These are phyloP conservation scores for Neofusicoccum ribis DNA, from an alignment of 2,329 filamentous ascomycete species.

Conservation along the genomic window DNA sequence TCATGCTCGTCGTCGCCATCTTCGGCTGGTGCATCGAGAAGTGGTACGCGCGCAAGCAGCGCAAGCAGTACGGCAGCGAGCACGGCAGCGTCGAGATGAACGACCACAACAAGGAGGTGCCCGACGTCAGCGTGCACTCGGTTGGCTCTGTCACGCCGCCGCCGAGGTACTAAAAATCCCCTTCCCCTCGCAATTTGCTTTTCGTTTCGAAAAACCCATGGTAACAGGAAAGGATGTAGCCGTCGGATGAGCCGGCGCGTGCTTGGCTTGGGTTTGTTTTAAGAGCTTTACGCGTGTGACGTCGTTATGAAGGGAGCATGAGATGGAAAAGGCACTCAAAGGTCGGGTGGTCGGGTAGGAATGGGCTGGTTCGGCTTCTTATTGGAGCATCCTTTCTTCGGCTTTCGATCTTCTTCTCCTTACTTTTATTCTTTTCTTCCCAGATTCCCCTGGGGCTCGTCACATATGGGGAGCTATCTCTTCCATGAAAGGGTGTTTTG, in stretches of 20 bases:
- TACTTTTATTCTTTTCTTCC: no score
- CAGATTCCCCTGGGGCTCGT: no score
- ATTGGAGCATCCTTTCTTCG: no score
- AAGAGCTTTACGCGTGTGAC: not conserved
- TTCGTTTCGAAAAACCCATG: not conserved
- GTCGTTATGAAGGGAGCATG: not conserved
- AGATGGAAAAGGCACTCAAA: not conserved
- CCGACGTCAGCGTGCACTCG: constrained; percentile 6
- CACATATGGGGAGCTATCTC: no score
- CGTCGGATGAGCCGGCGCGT: no score
- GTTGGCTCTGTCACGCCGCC: not conserved
- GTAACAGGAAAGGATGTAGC: no score
- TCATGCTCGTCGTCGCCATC: constrained; percentile 34
- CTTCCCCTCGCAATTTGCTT: not conserved
- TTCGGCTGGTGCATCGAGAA: constrained; percentile 40
- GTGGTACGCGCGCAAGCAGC: constrained; percentile 32
- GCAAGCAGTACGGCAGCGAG: constrained; percentile 30
- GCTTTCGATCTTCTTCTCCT: no score
- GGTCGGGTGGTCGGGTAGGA: no score
- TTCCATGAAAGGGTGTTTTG: not conserved
- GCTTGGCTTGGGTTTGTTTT: not conserved
- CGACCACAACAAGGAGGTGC: not conserved
- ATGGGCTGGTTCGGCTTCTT: no score
- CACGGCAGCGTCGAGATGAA: constrained; percentile 22
- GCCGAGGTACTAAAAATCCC: not conserved